These are phyloP conservation scores for Lablab purpureus DNA, from an alignment of 306 rosid species.

Conservation along the genomic window DNA sequence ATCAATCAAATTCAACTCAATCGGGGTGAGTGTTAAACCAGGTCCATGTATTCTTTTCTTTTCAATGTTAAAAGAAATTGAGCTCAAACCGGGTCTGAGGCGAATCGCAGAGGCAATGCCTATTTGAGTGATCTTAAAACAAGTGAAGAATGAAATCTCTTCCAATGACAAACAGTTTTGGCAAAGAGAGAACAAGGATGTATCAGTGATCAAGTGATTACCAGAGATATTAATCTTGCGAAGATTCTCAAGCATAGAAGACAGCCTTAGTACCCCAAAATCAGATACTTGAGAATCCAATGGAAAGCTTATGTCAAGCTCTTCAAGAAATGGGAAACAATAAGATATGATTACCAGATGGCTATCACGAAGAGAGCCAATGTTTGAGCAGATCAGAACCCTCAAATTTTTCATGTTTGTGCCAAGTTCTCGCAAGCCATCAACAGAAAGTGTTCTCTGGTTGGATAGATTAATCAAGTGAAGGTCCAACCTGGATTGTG, in stretches of 20 bases:
- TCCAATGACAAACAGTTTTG: slow-evolving; percentile 54
- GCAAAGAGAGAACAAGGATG: slow-evolving; percentile 57
- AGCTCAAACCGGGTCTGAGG: slow-evolving; percentile 55
- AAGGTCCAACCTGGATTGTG: slow-evolving; percentile 63
- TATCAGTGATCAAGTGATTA: slow-evolving; percentile 61
- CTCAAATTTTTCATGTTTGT: slow-evolving; percentile 56
- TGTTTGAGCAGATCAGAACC: slow-evolving; percentile 62
- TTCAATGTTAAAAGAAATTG: slow-evolving; percentile 54
- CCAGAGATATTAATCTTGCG: slow-evolving; percentile 74
- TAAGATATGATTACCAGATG: slow-evolving; percentile 59
- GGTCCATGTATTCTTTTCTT: slow-evolving; percentile 49
- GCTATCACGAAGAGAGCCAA: slow-evolving; percentile 49
- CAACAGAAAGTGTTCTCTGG: slow-evolving; percentile 51
- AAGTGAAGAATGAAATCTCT: slow-evolving; percentile 58
- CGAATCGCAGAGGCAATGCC: slow-evolving; percentile 63
- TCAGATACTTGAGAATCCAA: slow-evolving; percentile 54
- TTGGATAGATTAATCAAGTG: slow-evolving; percentile 66
- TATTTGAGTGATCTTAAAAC: slow-evolving; percentile 56
- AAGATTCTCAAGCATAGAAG: slow-evolving; percentile 58
- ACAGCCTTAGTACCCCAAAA: slow-evolving; percentile 58
- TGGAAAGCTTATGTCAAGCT: slow-evolving; percentile 73
- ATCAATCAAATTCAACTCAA: slow-evolving; percentile 41
- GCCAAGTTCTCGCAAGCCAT: slow-evolving; percentile 54
- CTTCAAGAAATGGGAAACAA: slow-evolving; percentile 70
- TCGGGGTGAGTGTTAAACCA: slow-evolving; percentile 42